Percentiles rank a stretch among this genome's conserved stretches.
Evolutionary conservation across 768 basidiomycete species (phyloP).

Genomic region (Termitomyces titanicus): DNA sequence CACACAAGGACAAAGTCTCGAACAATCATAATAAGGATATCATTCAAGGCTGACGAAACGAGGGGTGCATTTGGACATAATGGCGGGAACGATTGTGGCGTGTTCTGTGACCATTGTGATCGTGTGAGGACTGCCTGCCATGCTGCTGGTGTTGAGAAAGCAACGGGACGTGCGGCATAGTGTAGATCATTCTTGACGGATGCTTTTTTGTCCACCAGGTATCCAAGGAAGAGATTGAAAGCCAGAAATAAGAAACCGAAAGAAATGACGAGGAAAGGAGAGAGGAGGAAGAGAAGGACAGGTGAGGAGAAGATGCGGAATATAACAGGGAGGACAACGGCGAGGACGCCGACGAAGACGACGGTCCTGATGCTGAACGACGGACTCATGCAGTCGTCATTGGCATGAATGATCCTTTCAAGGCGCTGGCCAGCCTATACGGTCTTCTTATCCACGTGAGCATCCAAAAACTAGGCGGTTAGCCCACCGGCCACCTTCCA

Average conservation of each 20-base stretch:
- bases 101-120: conserved; percentile 83
- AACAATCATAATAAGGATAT: conserved; percentile 76
- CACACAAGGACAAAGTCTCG: conserved; percentile 87
- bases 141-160: conserved; percentile 90
- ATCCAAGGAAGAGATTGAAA: conserved; percentile 52
- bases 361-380: conserved; percentile 49
- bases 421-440: too few species aligned
- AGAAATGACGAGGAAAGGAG: conserved; percentile 52
- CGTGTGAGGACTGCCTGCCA: conserved; percentile 90
- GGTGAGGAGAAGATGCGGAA: conserved; percentile 65
- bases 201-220: conserved; percentile 50
- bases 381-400: conserved; percentile 26
- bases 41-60: conserved; percentile 71
- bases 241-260: conserved; percentile 49
- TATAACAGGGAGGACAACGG: conserved; percentile 51
- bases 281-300: conserved; percentile 56
- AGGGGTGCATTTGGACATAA: conserved; percentile 61
- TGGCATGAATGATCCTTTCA: background rate
- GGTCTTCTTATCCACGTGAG: conserved; percentile 15
- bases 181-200: conserved; percentile 34
- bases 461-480: background rate
- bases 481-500: too few species aligned
- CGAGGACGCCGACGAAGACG: conserved; percentile 53
- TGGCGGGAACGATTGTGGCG: conserved; percentile 64
- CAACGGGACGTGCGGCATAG: conserved; percentile 66